phyloP scores from a whole-genome alignment of 2,329 filamentous ascomycete genomes.

The Chaetomium strumarium region DNA sequence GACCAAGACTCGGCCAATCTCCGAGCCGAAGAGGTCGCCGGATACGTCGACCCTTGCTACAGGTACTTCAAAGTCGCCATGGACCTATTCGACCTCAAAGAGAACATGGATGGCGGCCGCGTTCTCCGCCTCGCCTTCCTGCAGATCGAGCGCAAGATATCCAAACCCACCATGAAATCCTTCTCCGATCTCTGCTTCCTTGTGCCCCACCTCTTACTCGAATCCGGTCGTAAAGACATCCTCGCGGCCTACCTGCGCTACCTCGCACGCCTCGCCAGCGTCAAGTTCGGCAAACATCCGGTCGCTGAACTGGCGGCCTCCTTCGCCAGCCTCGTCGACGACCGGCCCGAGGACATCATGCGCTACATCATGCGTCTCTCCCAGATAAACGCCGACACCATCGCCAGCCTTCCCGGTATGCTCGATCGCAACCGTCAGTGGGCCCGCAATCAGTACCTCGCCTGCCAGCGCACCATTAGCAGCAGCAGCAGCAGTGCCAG shows the following conservation, averaged over 20 bases:
- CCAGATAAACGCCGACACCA: constrained; percentile 22
- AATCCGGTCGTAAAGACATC: constrained; percentile 20
- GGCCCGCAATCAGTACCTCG: constrained; percentile 22
- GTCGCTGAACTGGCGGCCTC: constrained; percentile 20
- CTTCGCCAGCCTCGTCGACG: constrained; percentile 16
- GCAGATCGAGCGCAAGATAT: constrained; percentile 21
- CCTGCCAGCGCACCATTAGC: constrained; percentile 19
- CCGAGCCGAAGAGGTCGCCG: constrained; percentile 18
- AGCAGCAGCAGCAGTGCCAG: neutral
- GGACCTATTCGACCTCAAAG: constrained; percentile 23
- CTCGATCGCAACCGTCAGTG: constrained; percentile 20
- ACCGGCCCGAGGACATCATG: constrained; percentile 21
- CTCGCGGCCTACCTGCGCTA: constrained; percentile 22
- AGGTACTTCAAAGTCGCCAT: constrained; percentile 25
- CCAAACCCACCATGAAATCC: constrained; percentile 20
- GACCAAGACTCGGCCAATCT: constrained; percentile 18
- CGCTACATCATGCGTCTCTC: constrained; percentile 22
- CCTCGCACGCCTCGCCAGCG: constrained; percentile 14
- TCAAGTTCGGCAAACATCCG: constrained; percentile 24
- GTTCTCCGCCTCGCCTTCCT: constrained; percentile 24
- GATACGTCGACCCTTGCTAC: constrained; percentile 23
- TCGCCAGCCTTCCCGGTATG: constrained; percentile 13
- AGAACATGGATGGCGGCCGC: constrained; percentile 20
- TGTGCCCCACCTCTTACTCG: constrained; percentile 23
- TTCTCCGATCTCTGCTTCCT: constrained; percentile 25